Base-by-base conservation (phyloP, 768 basidiomycete genomes). In the Collybia mongolica region DNA sequence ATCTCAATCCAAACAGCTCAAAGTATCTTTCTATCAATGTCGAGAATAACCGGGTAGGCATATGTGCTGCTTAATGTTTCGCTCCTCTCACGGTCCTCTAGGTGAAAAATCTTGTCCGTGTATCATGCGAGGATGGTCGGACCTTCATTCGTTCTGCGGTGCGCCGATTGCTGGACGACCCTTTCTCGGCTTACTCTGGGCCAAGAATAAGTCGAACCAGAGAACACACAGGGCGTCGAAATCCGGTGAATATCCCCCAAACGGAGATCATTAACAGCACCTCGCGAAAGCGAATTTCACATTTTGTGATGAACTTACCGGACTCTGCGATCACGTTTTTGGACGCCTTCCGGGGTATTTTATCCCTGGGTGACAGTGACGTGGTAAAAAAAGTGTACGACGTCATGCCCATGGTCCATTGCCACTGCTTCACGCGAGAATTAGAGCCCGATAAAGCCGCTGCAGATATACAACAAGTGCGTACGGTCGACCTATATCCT, bases 281-380 rank as follows among this genome's bases (percentile, higher is more conserved):
- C 73, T 32, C 81, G 11, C 32, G 88, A 51, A 72, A 67, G 48
- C 70, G 77, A 39, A 83, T 97, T 55, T 71, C 82, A 11, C 96
- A 97, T 64, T 94, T 92, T 62, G 88, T 97, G n/a, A 96, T 99
- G 94, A 99, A 99, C 67, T 76, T 99, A 17, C 97, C 97, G 2
- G 93, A 92, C 57, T 86, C 88, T 20, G 97, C 95, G 0, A 83
- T 98, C 48, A 75, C 81, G 29, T 98, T 98, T 70, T 75, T 99
- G 45, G 89, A 90, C 60, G 90, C 91, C 1, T 97, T 92, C 72
- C 80, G 81, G 3, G 93, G 93, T 1, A 76, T 89, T 51, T 75
- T 91, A 42, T 62, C 69, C 4, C 19, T 67, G 58, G 66, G 69
- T 44, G 57, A 56, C 35, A 60, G 54, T 39, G 62, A 69, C 57